Evolutionary conservation across 2,329 filamentous ascomycete species (phyloP), one percentile per base, ranked within the genome.

Genomic region (Talaromyces sp.): DNA sequence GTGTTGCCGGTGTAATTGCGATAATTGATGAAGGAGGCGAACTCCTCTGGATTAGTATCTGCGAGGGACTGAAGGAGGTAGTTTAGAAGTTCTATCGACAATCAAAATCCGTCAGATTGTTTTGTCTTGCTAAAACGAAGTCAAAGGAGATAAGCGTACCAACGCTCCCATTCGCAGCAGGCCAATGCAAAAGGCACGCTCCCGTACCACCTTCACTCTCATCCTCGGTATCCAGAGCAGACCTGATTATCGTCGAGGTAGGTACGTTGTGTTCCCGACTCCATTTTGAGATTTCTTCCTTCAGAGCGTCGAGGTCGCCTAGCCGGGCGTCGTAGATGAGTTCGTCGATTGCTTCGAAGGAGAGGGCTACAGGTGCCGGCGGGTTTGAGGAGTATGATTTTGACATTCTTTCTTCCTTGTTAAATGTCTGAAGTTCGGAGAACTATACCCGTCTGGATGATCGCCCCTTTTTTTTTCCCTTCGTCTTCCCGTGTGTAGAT

Each of bases 1-100:
- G 93, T 97, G 77, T 97, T 97, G 45, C 91, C 92, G 46, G 89
- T 87, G 61, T 85, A 79, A 69, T 99, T 99, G 61, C 83, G 80
- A 71, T 77, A 73, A 70, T 79, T 75, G 52, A 79, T 56, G 3
- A 77, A 65, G 4, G 67, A 61, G 7, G 62, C 59, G 43, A 65
- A 31, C 57, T 65, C 54, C 60, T 67, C 63, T 37, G 63, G 43
- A 0, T 28, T 56, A 37, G 35, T 10, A 9, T 37, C 28, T 22
- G 35, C 43, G 9, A 59, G 52, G 22, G 36, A 41, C 61, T 73
- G 73, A 39, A 81, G 75, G 56, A 82, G 71, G 51, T 75, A 68
- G 53, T 71, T 77, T 10, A 84, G 72, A 11, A 81, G 78, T 68
- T 79, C 77, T 78, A 21, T 22, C n/a, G 11, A 39, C n/a, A 17